Percentiles rank a stretch among this genome's conserved stretches.
These are phyloP conservation scores for Bombardia bombarda DNA, from an alignment of 495 filamentous ascomycete species.

Conservation along the genomic window DNA sequence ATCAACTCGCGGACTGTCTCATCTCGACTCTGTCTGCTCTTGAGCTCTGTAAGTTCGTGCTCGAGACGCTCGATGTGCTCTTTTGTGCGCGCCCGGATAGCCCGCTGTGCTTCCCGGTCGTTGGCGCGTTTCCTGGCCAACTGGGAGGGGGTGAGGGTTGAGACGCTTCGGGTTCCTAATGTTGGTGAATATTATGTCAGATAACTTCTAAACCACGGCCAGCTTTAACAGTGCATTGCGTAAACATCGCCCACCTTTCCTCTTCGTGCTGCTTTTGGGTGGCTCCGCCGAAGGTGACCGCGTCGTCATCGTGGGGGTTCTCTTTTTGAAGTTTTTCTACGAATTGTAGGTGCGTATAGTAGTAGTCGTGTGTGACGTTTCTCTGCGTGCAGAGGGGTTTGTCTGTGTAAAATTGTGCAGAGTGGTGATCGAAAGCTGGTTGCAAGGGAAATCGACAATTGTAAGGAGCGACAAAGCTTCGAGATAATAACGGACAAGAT, in stretches of 20 bases:
- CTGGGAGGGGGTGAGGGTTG: slow-evolving; percentile 65
- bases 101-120: slow-evolving; percentile 80
- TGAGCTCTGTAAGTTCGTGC: slow-evolving; percentile 54
- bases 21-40: slow-evolving; percentile 24
- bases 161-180: slow-evolving; percentile 59
- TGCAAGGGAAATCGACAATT: no score
- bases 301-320: no score
- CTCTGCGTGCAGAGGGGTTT: neutral
- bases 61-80: slow-evolving; percentile 72
- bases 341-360: neutral
- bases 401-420: no score
- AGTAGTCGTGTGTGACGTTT: neutral
- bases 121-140: slow-evolving; percentile 77
- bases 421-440: no score
- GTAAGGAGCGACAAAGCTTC: no score
- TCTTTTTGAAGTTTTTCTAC: neutral
- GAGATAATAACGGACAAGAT: neutral
- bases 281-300: slow-evolving; percentile 17
- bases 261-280: slow-evolving; percentile 24
- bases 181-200: no score
- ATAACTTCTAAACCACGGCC: slow-evolving; percentile 1
- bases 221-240: no score
- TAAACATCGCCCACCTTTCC: slow-evolving; percentile 33
- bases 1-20: slow-evolving; percentile 27
- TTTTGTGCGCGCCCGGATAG: slow-evolving; percentile 76